A percentile compares a stretch with the other conserved stretches of the same genome.
phyloP scores from a whole-genome alignment of 352 stramenopile species.

The Phytophthora pistaciae region DNA sequence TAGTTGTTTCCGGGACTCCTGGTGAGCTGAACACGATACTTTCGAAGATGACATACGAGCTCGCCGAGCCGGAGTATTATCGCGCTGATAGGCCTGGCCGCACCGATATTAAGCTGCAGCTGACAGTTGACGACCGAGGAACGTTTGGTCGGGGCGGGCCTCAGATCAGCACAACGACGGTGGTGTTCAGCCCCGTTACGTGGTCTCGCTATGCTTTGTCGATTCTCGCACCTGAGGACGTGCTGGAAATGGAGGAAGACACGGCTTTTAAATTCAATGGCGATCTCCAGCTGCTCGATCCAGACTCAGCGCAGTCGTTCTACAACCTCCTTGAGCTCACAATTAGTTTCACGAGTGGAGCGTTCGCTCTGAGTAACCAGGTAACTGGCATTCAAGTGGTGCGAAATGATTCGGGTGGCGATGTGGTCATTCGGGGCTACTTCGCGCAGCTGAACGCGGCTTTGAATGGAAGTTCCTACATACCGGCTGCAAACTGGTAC shows the following conservation, averaged over 20 bases:
- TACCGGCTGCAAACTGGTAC: constrained; percentile 62
- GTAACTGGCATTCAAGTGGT: constrained; percentile 41
- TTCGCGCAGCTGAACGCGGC: constrained; percentile 61
- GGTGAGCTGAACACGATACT: constrained; percentile 53
- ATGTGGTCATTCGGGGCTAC: constrained; percentile 53
- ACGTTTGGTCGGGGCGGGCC: constrained; percentile 58
- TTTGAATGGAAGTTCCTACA: constrained; percentile 59
- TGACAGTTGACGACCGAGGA: constrained; percentile 69
- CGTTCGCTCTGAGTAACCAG: constrained; percentile 28
- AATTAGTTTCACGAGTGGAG: constrained; percentile 33
- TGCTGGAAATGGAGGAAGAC: constrained; percentile 56
- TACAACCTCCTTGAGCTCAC: constrained; percentile 45
- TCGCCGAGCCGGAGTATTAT: constrained; percentile 39
- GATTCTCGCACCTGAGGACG: constrained; percentile 31
- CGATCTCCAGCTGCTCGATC: constrained; percentile 39
- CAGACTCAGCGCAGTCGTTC: constrained; percentile 31
- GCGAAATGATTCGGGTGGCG: constrained; percentile 26
- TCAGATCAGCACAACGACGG: constrained; percentile 42
- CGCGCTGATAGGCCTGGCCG: constrained; percentile 23
- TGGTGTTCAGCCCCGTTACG: constrained; percentile 42
- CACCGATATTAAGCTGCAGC: constrained; percentile 49
- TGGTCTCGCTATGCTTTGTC: constrained; percentile 37
- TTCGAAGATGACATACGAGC: constrained; percentile 55
- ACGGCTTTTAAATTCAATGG: constrained; percentile 39
- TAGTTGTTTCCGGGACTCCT: constrained; percentile 46